Base-by-base conservation (phyloP, 495 filamentous ascomycete genomes). In the Trichoderma virens region DNA sequence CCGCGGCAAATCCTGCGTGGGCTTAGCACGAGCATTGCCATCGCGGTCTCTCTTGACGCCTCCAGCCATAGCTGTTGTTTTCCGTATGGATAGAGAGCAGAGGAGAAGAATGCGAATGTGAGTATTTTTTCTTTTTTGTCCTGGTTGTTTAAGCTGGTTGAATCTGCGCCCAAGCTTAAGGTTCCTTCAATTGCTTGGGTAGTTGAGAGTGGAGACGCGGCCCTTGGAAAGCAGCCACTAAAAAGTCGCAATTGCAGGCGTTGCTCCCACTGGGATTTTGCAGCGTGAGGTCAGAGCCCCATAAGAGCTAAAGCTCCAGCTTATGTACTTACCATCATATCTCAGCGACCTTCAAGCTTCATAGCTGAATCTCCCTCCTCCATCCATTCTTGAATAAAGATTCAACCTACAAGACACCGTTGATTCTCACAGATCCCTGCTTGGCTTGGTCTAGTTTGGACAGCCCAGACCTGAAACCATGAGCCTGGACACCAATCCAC, bases 21-120 rank as follows among this genome's bases (percentile, higher is more conserved):
- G 69, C 65, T 72, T 67, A 20, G 62, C 62, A 34, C 82, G 78
- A 28, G 79, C 75, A 64, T 85, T 80, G 38, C 86, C 86, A 67
- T 85, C 81, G 72, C 83, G 77, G 70, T 86, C 82, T 69, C 85
- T 78, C 76, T 88, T 88, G 47, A 81, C 75, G 60, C 81, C 82
- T 62, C 79, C 76, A 47, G 67, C 75, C 78, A 81, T 78, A 60
- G 54, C n/a, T 67, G 61, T 65, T 65, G 14, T 27, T 38, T 39
- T 16, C 62, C 9, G 20, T 14, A 28, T 23, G n/a, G 2, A 47
- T 16, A n/a, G n/a, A n/a, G n/a, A n/a, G n/a, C n/a, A n/a, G n/a
- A n/a, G n/a, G n/a, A n/a, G n/a, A n/a, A n/a, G n/a, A n/a, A n/a
- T n/a, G n/a, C n/a, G n/a, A n/a, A n/a, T n/a, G n/a, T n/a, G n/a